Evolutionary conservation across 1,139 yeast genomes (phyloP), one percentile per base, ranked within the genome.

Genomic region (Blastobotrys aristatus): DNA sequence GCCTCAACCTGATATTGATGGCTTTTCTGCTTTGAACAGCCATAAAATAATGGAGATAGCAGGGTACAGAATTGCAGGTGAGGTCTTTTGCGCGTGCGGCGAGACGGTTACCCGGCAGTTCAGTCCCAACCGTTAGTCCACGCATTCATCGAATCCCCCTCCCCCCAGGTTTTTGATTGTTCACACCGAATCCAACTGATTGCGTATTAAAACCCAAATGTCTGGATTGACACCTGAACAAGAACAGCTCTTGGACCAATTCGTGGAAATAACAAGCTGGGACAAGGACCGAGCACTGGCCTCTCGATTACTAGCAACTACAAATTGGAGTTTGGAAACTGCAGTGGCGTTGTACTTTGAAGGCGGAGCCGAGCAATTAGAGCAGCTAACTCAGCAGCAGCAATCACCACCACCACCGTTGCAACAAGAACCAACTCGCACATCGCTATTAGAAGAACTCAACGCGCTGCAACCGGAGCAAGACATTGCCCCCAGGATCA

Each of bases 321-420:
- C 60, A 3, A 53, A 56, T 30, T 63, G 68, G 67, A 57, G 62
- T 45, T 53, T 64, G 13, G 67, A 63, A 52, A 50, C 54, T 31
- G 68, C 68, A 6, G 60, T 64, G 11, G 49, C 56, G 29, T 51
- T 61, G 21, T 63, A 62, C 47, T 60, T 64, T 40, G 68, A 63
- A 37, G 63, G 64, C 8, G 55, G 50, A 11, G 40, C 39, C n/a
- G 48, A 32, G 2, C 6, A n/a, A 24, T 36, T 47, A 8, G 31
- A 46, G 11, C 37, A 53, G 13, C 34, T 46, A 13, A 21, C 51
- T 6, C 27, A 24, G n/a, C 24, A 17, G 2, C 33, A 3, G 3
- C 32, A 17, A 26, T 7, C 43, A 2, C 21, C 22, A 20, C 21
- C 20, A 17, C 36, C 48, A 14, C 24, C 52, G 8, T 24, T 20